Percentiles rank a stretch among this genome's conserved stretches.
Evolutionary conservation across 495 filamentous ascomycete genomes (phyloP).

Genomic region (Penicillium antarcticum): DNA sequence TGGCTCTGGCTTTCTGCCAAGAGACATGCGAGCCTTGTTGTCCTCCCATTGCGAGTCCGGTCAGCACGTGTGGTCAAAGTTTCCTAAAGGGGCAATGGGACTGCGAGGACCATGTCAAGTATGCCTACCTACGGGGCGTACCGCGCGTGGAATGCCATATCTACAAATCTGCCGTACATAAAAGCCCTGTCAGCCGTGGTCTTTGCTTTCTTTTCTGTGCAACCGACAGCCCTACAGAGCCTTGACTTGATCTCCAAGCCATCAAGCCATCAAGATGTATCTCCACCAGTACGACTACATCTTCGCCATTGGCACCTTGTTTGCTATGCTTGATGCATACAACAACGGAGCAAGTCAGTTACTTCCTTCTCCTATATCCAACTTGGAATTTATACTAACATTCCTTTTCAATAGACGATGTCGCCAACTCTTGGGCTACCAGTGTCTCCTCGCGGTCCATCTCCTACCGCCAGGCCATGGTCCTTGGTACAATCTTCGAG

Average conservation of each 20-base stretch:
- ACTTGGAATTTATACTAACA: background rate
- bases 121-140: background rate
- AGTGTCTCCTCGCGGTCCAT: slow-evolving; percentile 66
- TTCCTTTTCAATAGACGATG: slow-evolving; percentile 52
- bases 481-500: slow-evolving; percentile 64
- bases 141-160: background rate
- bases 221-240: background rate
- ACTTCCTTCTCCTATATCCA: background rate
- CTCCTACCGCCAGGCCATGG: slow-evolving; percentile 65
- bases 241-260: background rate
- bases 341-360: slow-evolving; percentile 65
- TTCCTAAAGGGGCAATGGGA: background rate
- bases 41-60: slow-evolving; percentile 4
- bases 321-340: slow-evolving; percentile 71
- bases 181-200: background rate
- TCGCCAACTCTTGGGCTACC: slow-evolving; percentile 73
- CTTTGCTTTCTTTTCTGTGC: slow-evolving; percentile 1
- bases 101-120: background rate
- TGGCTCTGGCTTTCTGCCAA: background rate
- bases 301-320: slow-evolving; percentile 73
- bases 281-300: slow-evolving; percentile 64
- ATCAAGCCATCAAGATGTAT: slow-evolving; percentile 38
- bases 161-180: slow-evolving; percentile 1
- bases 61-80: slow-evolving; percentile 3
- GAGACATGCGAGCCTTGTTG: background rate